A percentile compares a stretch with the other conserved stretches of the same genome.
phyloP scores from a whole-genome alignment of 371 early-diverging fungal genomes.

The Mucor racemosus region DNA sequence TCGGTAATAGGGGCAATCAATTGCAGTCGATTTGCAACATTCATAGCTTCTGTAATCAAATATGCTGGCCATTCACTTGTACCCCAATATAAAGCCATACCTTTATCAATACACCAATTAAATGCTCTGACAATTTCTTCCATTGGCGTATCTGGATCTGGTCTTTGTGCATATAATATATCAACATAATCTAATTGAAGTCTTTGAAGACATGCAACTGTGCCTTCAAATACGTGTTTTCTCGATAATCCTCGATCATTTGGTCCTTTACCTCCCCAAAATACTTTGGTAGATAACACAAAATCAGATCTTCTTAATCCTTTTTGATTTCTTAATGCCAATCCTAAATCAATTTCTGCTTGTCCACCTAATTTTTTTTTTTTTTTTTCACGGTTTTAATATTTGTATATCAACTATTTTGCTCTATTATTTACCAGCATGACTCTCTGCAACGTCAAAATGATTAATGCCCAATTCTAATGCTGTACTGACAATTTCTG shows the following conservation, averaged over 20 bases:
- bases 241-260: conserved; percentile 86
- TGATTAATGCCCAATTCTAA: conserved; percentile 82
- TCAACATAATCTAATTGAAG: conserved; percentile 83
- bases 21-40: conserved; percentile 69
- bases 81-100: conserved; percentile 87
- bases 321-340: conserved; percentile 67
- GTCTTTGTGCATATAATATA: conserved; percentile 84
- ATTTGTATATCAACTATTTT: background rate
- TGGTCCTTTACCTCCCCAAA: conserved; percentile 82
- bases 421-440: conserved; percentile 49
- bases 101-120: conserved; percentile 83
- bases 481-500: conserved; percentile 74
- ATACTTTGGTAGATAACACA: conserved; percentile 85
- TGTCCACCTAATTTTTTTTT: conserved; percentile 56
- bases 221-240: conserved; percentile 88
- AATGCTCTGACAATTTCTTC: conserved; percentile 89
- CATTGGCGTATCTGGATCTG: conserved; percentile 76
- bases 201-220: conserved; percentile 74
- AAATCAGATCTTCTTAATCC: conserved; percentile 75
- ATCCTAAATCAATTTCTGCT: conserved; percentile 79
- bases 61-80: conserved; percentile 87
- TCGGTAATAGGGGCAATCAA: conserved; percentile 73
- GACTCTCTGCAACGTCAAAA: conserved; percentile 83
- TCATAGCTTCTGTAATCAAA: conserved; percentile 79
- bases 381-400: background rate